Conservation (phyloP, 2,329 filamentous ascomycete genomes). For the Botrytis squamosa region DNA sequence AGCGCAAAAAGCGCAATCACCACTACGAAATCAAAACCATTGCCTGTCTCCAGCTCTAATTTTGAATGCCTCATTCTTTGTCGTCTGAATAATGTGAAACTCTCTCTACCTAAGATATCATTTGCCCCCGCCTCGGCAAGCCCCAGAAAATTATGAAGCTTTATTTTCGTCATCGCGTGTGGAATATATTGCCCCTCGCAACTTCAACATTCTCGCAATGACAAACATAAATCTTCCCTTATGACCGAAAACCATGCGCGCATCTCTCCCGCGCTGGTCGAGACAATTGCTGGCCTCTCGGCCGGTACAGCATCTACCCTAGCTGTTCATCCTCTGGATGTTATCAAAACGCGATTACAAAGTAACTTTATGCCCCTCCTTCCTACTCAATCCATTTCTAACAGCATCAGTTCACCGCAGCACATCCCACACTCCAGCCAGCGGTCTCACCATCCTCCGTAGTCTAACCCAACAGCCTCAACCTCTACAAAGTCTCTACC, state of each 20-base stretch:
- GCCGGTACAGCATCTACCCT: constrained; percentile 86
- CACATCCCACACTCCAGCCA: constrained; percentile 44
- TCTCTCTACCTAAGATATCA: neutral
- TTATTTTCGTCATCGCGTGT: constrained; percentile 28
- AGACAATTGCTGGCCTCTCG: constrained; percentile 85
- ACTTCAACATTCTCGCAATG: constrained; percentile 24
- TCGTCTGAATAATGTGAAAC: neutral
- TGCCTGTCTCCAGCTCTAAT: constrained; percentile 17
- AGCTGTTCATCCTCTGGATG: constrained; percentile 86
- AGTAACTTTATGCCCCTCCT: constrained; percentile 48
- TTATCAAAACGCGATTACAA: constrained; percentile 95
- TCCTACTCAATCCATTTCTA: constrained; percentile 41
- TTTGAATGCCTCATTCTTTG: neutral
- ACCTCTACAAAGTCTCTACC: constrained; percentile 72
- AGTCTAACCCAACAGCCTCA: constrained; percentile 46
- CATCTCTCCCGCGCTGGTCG: constrained; percentile 75
- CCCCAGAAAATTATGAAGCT: constrained; percentile 26
- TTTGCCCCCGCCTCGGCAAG: constrained; percentile 28
- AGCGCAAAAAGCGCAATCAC: constrained; percentile 33
- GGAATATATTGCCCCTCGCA: constrained; percentile 19
- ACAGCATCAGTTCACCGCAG: constrained; percentile 51
- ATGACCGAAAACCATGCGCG: constrained; percentile 48
- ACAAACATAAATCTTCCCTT: constrained; percentile 24
- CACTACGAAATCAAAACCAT: constrained; percentile 27
- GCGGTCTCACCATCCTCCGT: constrained; percentile 54